Conservation (phyloP, 148 eudicot species). For the Vaccinium corymbosum region DNA sequence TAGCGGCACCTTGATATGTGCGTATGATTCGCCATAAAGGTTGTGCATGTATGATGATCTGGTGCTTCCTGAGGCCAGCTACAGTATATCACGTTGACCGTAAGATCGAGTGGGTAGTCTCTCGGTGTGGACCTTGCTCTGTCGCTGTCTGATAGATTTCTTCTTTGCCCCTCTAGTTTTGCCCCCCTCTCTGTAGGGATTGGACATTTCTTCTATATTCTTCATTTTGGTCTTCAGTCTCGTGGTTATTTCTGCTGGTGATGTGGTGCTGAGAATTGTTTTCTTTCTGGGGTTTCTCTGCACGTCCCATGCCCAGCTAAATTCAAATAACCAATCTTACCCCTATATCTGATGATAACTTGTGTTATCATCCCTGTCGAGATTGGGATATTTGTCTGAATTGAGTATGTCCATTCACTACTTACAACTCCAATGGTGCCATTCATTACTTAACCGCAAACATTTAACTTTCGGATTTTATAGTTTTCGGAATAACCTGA, state of each 20-base stretch:
- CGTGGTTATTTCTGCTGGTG: constrained; percentile 20
- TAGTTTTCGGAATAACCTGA: not conserved
- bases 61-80: constrained; percentile 9
- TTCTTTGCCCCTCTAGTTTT: not conserved
- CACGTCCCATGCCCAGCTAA: constrained; percentile 31
- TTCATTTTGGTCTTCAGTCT: not conserved
- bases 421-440: not conserved
- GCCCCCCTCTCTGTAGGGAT: not conserved
- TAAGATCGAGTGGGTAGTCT: not conserved
- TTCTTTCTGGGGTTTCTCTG: constrained; percentile 16
- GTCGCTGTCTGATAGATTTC: not conserved
- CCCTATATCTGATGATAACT: constrained; percentile 13
- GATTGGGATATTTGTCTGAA: constrained; percentile 14
- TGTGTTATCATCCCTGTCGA: constrained; percentile 22
- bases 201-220: not conserved
- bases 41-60: not conserved
- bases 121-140: not conserved
- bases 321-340: constrained; percentile 14
- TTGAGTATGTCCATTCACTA: not conserved
- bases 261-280: constrained; percentile 23
- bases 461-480: not conserved
- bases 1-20: not conserved
- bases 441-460: too few species aligned
- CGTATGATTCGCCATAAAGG: not conserved
- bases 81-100: not conserved